phyloP scores from a whole-genome alignment of 768 basidiomycete genomes.

The Amanita brunnescens region DNA sequence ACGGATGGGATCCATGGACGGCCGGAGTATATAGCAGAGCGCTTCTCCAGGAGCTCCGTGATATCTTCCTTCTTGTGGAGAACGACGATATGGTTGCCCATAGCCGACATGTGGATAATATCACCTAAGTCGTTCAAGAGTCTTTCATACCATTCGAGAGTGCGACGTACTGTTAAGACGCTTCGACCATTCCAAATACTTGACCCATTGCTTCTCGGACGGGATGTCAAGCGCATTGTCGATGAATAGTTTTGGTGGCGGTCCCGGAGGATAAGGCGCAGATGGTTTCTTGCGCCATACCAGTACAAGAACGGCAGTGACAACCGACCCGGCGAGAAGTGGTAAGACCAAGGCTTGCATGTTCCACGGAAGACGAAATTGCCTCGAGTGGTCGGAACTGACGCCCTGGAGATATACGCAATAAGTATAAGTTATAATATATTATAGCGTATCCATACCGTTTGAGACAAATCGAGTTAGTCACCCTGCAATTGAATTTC shows the following conservation, averaged over 20 bases:
- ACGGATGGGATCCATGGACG: constrained; percentile 14
- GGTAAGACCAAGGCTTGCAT: too few species aligned
- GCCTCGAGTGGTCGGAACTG: too few species aligned
- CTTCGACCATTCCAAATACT: constrained; percentile 2
- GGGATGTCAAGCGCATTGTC: constrained; percentile 2
- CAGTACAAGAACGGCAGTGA: background rate
- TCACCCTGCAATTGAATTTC: too few species aligned
- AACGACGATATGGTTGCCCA: constrained; percentile 16
- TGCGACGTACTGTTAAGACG: background rate
- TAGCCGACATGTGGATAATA: constrained; percentile 16
- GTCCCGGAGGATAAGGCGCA: constrained; percentile 1
- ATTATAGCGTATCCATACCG: too few species aligned
- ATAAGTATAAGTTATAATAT: too few species aligned
- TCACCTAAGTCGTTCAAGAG: constrained; percentile 12
- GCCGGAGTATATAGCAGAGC: constrained; percentile 20
- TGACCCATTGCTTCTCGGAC: background rate
- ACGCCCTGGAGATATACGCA: too few species aligned
- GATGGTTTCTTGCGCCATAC: background rate
- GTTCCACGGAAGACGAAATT: too few species aligned
- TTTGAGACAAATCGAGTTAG: too few species aligned
- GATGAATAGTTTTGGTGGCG: background rate
- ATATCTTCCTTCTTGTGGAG: constrained; percentile 16
- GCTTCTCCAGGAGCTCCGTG: constrained; percentile 19
- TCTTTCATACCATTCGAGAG: background rate
- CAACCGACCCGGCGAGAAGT: background rate